Conservation (phyloP, 164 flowering plant species). For the Berberis vulgaris region DNA sequence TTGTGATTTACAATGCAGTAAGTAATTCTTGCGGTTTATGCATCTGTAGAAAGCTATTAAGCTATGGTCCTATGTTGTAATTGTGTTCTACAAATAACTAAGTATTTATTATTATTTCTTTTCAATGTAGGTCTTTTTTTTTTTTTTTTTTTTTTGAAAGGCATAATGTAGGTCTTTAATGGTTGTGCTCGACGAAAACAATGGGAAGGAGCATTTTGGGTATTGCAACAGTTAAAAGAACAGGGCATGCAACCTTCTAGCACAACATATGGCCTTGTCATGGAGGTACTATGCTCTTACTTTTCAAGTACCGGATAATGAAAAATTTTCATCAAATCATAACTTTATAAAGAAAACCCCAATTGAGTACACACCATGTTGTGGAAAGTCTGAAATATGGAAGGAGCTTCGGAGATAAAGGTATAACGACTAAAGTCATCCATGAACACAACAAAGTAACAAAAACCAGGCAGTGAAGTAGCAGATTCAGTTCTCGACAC, state of each 20-base stretch:
- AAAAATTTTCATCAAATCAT: no score
- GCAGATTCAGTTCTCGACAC: no score
- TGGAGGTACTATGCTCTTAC: conserved; percentile 58
- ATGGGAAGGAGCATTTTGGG: conserved; percentile 98
- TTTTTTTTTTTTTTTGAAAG: no score
- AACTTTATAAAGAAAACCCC: no score
- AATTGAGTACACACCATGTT: no score
- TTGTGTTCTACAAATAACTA: neutral
- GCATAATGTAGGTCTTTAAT: conserved; percentile 57
- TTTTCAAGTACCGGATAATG: neutral
- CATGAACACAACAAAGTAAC: no score
- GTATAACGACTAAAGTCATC: no score
- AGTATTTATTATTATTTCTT: no score
- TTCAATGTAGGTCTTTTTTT: no score
- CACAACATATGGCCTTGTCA: conserved; percentile 82
- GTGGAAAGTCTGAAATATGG: no score
- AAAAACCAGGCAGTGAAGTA: no score
- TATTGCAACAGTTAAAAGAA: conserved; percentile 69
- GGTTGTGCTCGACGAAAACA: conserved; percentile 74
- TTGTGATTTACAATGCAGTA: conserved; percentile 79
- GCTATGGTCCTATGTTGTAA: neutral
- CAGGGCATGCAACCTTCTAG: conserved; percentile 47
- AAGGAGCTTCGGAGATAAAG: no score
- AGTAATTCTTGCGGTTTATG: conserved; percentile 21
- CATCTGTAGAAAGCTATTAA: neutral